A percentile compares a stretch with the other conserved stretches of the same genome.
Evolutionary conservation across 2,329 filamentous ascomycete species (phyloP).

Genomic region (Beauveria sp.): DNA sequence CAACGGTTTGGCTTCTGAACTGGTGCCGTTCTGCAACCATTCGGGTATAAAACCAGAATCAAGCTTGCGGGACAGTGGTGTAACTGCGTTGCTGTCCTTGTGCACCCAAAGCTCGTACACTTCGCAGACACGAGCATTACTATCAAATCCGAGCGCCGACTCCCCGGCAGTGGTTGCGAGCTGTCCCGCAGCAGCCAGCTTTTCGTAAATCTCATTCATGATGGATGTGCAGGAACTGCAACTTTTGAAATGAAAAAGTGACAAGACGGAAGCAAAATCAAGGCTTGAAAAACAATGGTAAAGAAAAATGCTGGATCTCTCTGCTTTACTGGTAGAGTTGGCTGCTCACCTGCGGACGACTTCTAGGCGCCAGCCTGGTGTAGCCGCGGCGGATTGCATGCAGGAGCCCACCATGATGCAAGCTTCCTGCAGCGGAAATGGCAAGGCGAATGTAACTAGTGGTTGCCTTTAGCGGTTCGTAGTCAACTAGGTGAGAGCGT

Average conservation of each 20-base stretch:
- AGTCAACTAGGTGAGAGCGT: no score
- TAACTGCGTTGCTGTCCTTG: neutral
- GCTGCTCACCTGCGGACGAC: neutral
- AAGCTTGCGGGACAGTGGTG: neutral
- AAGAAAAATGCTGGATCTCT: no score
- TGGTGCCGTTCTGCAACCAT: neutral
- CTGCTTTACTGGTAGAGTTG: neutral
- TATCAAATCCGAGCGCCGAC: neutral
- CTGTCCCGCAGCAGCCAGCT: slow-evolving; percentile 1
- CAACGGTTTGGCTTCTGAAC: slow-evolving; percentile 6
- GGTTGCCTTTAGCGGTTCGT: no score
- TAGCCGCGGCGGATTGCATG: neutral
- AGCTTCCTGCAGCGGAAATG: neutral
- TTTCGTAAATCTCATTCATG: slow-evolving; percentile 10
- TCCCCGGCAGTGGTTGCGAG: neutral
- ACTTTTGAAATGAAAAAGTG: no score
- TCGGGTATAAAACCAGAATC: neutral
- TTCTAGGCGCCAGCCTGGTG: neutral
- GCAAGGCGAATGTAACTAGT: neutral
- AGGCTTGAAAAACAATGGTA: no score
- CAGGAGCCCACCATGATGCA: neutral
- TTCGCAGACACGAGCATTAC: neutral
- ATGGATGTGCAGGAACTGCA: neutral
- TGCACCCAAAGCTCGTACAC: slow-evolving; percentile 3
- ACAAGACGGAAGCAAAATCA: no score